Evolutionary conservation across 495 filamentous ascomycete species (phyloP).

Genomic region (Darksidea phi): DNA sequence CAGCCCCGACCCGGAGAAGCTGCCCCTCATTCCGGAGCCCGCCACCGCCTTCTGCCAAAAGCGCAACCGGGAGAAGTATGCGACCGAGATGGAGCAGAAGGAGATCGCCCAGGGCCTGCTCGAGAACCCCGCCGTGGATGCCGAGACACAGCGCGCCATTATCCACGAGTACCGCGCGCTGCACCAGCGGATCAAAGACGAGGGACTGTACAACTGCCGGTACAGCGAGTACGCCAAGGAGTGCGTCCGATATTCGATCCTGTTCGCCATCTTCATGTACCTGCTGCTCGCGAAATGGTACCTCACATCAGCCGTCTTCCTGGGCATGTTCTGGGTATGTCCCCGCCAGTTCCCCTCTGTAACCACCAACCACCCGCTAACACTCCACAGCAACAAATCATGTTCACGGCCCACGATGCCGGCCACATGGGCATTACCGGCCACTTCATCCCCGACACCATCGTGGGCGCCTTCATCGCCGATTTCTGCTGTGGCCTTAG

Average conservation of each 20-base stretch:
- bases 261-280: conserved; percentile 45
- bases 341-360: neutral
- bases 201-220: conserved; percentile 48
- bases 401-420: conserved; percentile 56
- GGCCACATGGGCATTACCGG: conserved; percentile 53
- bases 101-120: conserved; percentile 42
- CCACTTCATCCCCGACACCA: conserved; percentile 48
- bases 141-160: conserved; percentile 47
- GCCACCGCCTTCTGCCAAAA: neutral
- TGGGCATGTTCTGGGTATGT: conserved; percentile 50
- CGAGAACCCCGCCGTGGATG: conserved; percentile 48
- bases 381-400: conserved; percentile 47
- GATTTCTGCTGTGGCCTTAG: conserved; percentile 52
- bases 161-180: conserved; percentile 46
- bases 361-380: conserved; percentile 4
- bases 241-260: conserved; percentile 42
- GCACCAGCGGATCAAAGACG: conserved; percentile 45
- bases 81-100: conserved; percentile 38
- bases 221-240: conserved; percentile 51
- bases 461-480: conserved; percentile 52
- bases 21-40: neutral
- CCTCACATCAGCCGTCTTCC: conserved; percentile 47
- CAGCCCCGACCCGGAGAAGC: conserved; percentile 23
- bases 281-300: conserved; percentile 46
- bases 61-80: conserved; percentile 33